Conservation (phyloP, 2,329 filamentous ascomycete species). For the Talaromyces sp. region DNA sequence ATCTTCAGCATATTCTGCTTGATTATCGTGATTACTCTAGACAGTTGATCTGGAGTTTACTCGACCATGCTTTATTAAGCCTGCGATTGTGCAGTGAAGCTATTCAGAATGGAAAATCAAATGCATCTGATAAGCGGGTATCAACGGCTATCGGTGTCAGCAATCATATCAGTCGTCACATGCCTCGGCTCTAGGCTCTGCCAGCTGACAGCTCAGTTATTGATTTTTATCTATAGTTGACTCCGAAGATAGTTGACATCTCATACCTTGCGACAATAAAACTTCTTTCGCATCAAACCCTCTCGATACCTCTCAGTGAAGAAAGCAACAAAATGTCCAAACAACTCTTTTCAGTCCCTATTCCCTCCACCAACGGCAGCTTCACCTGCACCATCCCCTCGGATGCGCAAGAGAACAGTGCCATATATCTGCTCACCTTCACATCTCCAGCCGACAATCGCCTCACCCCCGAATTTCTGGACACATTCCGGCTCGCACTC, state of each 20-base stretch:
- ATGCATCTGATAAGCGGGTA: not conserved
- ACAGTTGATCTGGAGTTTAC: not conserved
- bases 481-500: slow-evolving; percentile 65
- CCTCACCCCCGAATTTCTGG: slow-evolving; percentile 65
- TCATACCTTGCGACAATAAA: not conserved
- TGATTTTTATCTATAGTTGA: not conserved
- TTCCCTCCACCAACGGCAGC: slow-evolving; percentile 52
- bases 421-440: slow-evolving; percentile 71
- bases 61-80: not conserved
- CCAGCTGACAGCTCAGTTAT: not conserved
- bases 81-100: not conserved
- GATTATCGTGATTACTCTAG: not conserved
- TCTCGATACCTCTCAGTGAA: no score
- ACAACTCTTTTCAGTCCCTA: slow-evolving; percentile 59
- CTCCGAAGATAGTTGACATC: not conserved
- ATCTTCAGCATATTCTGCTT: not conserved
- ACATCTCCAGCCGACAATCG: slow-evolving; percentile 72
- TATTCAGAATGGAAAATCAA: not conserved
- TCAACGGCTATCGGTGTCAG: not conserved
- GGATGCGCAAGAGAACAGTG: slow-evolving; percentile 28
- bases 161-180: not conserved
- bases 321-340: slow-evolving; percentile 21
- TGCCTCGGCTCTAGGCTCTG: not conserved
- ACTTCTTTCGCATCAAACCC: no score
- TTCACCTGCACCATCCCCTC: slow-evolving; percentile 58